Conservation (phyloP, 2,329 filamentous ascomycete species). For the Botrytis sinoallii region DNA sequence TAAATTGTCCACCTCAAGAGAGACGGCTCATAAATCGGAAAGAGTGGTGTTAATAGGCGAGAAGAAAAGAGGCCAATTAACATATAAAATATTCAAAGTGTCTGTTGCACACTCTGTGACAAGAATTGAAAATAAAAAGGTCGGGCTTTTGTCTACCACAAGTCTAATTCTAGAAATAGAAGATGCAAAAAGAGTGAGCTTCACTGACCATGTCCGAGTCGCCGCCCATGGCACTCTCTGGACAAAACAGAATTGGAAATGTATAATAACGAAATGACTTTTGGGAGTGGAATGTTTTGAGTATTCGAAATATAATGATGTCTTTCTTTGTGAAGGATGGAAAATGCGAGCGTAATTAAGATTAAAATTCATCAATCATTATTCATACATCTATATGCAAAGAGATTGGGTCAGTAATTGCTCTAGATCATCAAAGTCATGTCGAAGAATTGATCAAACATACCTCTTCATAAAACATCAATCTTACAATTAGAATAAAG, state of each 20-base stretch:
- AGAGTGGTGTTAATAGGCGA: not conserved
- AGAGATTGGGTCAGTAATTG: not conserved
- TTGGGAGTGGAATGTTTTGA: not conserved
- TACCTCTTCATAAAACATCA: not conserved
- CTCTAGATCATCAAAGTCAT: not conserved
- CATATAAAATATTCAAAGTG: not conserved
- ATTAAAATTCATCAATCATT: not conserved
- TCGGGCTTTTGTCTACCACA: not conserved
- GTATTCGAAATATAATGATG: not conserved
- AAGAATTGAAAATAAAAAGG: not conserved
- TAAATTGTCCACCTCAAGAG: not conserved
- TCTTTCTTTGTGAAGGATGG: not conserved
- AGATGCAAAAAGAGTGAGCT: not conserved
- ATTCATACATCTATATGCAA: not conserved
- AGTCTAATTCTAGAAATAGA: not conserved
- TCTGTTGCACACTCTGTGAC: not conserved
- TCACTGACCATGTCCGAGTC: not conserved
- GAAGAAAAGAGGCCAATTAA: not conserved
- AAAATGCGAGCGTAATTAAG: not conserved
- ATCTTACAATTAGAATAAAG: not conserved
- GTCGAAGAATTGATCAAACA: not conserved
- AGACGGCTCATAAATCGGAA: not conserved
- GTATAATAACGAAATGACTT: no score
- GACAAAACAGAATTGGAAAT: not conserved
- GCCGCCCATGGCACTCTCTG: not conserved